Evolutionary conservation across 305 asterid genomes (phyloP).

Genomic region (Andrographis paniculata): DNA sequence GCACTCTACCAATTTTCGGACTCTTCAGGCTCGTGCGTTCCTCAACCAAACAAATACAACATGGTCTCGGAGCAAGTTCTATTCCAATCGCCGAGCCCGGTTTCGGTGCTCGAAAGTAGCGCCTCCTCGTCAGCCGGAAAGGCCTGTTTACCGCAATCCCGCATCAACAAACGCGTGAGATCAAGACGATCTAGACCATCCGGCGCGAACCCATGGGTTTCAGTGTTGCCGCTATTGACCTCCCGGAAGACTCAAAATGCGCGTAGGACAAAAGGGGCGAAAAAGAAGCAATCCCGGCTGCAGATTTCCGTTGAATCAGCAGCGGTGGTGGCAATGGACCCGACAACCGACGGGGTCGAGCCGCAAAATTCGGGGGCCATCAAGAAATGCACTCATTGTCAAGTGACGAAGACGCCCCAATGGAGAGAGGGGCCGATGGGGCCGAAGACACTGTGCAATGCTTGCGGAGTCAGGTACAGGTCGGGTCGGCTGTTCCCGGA

Average conservation of each 20-base stretch:
- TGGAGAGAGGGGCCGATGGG: conserved; percentile 69
- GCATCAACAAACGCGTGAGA: conserved; percentile 10
- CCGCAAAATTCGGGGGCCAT: conserved; percentile 6
- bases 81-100: conserved; percentile 23
- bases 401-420: conserved; percentile 51
- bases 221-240: conserved; percentile 5
- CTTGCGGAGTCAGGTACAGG: conserved; percentile 55
- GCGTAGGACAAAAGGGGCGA: conserved; percentile 21
- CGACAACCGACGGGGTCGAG: conserved; percentile 2
- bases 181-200: conserved; percentile 20
- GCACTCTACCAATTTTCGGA: conserved; percentile 8
- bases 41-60: conserved; percentile 7
- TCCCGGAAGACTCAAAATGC: conserved; percentile 12
- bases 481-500: conserved; percentile 57
- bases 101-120: conserved; percentile 25
- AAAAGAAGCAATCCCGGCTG: conserved; percentile 11
- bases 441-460: conserved; percentile 20
- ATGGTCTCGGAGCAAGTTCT: conserved; percentile 24
- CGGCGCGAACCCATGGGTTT: conserved; percentile 12
- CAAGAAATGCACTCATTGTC: conserved; percentile 49
- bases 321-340: not conserved
- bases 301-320: conserved; percentile 1
- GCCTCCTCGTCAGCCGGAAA: conserved; percentile 18
- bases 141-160: conserved; percentile 8
- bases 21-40: conserved; percentile 15